Base-by-base conservation (phyloP, 2,329 filamentous ascomycete species). In the Aschersonia sp. region DNA sequence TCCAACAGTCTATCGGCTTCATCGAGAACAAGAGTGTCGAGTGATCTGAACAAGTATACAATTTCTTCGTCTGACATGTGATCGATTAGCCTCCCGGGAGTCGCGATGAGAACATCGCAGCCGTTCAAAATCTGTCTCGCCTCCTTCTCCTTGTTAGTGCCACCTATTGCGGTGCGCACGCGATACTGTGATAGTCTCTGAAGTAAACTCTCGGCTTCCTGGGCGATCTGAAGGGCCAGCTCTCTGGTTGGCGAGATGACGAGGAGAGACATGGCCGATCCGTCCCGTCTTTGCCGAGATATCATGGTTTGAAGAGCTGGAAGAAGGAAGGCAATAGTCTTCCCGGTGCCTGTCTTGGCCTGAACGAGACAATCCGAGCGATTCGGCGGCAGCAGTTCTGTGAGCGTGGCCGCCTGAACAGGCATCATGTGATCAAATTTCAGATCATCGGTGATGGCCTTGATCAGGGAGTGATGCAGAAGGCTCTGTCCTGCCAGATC, bases 271-370 rank as follows among this genome's bases (percentile, higher is more conserved):
- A 83, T 69, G 59, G 63, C 72, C 52, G 58, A 60, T 31, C 52
- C 63, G 7, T 10, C 56, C 54, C 30, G 55, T 51, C 47, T 62
- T 62, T 42, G 9, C 49, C 61, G 63, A 45, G 64, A 65, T 55
- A 91, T 70, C 58, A 92, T 82, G 50, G 78, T 84, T 61, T 92
- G 84, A 38, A 94, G 68, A n/a, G 85, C 75, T n/a, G 87, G 88
- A 3, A 92, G 69, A 38, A 94, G 72, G 66, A 94, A 94, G 45
- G 84, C 87, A 48, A 92, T 65, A 0, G 87, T 94, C 68, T 94
- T 94, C 56, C 87, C 87, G 0, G 88, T 94, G 54, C 87, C 87
- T 1, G 87, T 94, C 68, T 85, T 89, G 46, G 87, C 87, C 64
- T 92, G 87, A 5, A 86, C 87, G 50, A 94, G 69, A 50, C 79